Evolutionary conservation across 129 eudicot species (phyloP).

Genomic region (Ambrosia artemisiifolia): DNA sequence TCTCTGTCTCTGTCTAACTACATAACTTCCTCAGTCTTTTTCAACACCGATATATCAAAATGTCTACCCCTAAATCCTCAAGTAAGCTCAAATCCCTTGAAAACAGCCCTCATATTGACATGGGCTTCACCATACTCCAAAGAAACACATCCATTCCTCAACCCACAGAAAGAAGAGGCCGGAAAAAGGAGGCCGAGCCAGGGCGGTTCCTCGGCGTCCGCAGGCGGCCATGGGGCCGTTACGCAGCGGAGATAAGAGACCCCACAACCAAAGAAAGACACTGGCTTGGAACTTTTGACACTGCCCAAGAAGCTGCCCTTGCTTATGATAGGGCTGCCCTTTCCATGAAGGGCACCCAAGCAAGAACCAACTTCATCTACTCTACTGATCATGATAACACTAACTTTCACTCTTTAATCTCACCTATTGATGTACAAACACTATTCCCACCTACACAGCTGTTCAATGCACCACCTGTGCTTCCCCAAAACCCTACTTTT

Average conservation of each 20-base stretch:
- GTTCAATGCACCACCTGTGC: constrained; percentile 23
- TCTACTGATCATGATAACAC: constrained; percentile 42
- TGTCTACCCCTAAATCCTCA: constrained; percentile 51
- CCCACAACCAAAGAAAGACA: constrained; percentile 97
- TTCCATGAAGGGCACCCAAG: constrained; percentile 86
- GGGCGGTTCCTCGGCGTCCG: constrained; percentile 90
- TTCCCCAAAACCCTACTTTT: constrained; percentile 24
- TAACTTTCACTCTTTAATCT: constrained; percentile 41
- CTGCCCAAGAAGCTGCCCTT: constrained; percentile 99
- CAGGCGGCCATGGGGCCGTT: constrained; percentile 91
- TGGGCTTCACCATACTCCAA: constrained; percentile 72
- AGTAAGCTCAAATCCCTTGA: constrained; percentile 42
- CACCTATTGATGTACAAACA: constrained; percentile 50
- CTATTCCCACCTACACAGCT: constrained; percentile 36
- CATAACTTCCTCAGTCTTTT: not conserved
- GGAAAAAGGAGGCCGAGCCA: constrained; percentile 77
- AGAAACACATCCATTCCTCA: constrained; percentile 76
- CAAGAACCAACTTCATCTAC: constrained; percentile 90
- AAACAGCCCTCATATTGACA: constrained; percentile 47
- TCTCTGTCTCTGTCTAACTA: constrained; percentile 6
- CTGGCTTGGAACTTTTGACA: constrained; percentile 97
- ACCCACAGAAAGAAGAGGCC: constrained; percentile 70
- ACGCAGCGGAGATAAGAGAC: constrained; percentile 93
- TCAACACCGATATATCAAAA: not conserved
- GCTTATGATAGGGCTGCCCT: constrained; percentile 99